Percentiles rank a stretch among this genome's conserved stretches.
Evolutionary conservation across 352 stramenopile genomes (phyloP).

Genomic region (Pythium brachiatum): DNA sequence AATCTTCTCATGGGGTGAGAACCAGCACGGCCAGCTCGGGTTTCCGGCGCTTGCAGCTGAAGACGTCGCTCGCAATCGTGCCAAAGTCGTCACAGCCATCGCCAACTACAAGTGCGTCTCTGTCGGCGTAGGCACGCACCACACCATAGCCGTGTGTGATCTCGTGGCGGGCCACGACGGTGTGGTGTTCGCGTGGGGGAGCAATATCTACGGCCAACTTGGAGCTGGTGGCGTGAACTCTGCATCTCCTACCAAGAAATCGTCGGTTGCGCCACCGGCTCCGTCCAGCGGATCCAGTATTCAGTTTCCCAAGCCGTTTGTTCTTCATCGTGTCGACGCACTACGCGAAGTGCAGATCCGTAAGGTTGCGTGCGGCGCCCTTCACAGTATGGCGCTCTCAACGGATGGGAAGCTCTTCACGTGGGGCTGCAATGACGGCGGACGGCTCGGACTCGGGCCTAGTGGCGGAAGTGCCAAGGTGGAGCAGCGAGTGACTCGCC

Average conservation of each 20-base stretch:
- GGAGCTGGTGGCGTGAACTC: constrained; percentile 21
- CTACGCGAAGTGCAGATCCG: constrained; percentile 45
- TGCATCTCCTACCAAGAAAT: constrained; percentile 9
- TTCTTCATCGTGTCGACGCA: constrained; percentile 55
- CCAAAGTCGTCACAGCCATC: constrained; percentile 46
- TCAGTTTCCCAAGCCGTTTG: constrained; percentile 50
- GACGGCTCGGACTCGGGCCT: constrained; percentile 38
- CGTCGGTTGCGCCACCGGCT: background rate
- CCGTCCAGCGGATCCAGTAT: background rate
- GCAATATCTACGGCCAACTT: constrained; percentile 70
- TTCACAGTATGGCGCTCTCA: constrained; percentile 89
- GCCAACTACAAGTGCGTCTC: constrained; percentile 57
- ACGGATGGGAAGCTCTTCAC: constrained; percentile 87
- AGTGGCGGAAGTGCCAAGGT: background rate
- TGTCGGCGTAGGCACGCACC: constrained; percentile 56
- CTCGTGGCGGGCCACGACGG: constrained; percentile 60
- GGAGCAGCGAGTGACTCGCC: constrained; percentile 27
- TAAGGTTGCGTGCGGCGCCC: constrained; percentile 88
- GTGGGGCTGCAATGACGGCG: constrained; percentile 93
- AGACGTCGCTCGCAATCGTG: constrained; percentile 50
- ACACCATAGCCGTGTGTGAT: constrained; percentile 68
- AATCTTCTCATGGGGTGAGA: constrained; percentile 95
- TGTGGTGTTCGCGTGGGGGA: constrained; percentile 73
- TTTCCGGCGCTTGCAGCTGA: constrained; percentile 43
- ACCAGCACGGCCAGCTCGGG: constrained; percentile 86